Evolutionary conservation across 441 rosid genomes (phyloP).

Genomic region (Manihot esculenta): DNA sequence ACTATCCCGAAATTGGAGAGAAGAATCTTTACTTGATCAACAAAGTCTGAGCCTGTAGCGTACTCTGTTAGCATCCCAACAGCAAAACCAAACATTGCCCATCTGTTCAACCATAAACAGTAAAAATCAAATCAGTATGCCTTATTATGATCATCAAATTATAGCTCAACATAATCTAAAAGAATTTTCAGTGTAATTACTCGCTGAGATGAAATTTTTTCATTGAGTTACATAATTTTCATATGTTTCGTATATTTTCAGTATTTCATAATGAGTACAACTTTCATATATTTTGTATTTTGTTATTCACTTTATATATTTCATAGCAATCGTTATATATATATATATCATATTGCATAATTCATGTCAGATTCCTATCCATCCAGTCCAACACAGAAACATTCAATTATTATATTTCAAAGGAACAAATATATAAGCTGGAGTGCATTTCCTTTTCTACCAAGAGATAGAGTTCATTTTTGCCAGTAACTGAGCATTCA

Average conservation of each 20-base stretch:
- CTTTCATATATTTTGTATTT: too few species aligned
- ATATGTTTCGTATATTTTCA: too few species aligned
- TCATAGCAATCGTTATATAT: background rate
- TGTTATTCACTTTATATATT: too few species aligned
- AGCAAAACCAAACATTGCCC: slow-evolving; percentile 96
- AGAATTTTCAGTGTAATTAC: too few species aligned
- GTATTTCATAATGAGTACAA: too few species aligned
- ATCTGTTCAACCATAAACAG: slow-evolving; percentile 45
- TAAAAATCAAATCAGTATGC: background rate
- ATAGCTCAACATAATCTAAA: background rate
- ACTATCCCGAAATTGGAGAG: slow-evolving; percentile 81
- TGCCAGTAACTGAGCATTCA: too few species aligned
- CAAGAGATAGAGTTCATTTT: background rate
- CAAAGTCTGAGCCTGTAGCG: slow-evolving; percentile 88
- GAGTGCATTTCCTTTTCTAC: too few species aligned
- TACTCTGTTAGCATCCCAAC: slow-evolving; percentile 91
- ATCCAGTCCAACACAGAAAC: background rate
- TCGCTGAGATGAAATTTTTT: too few species aligned
- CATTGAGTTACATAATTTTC: too few species aligned
- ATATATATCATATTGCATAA: background rate
- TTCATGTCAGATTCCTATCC: background rate
- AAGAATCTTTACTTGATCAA: slow-evolving; percentile 91
- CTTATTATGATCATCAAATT: background rate
- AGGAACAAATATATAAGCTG: background rate
- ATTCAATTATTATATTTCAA: background rate